Percentiles rank a stretch among this genome's conserved stretches.
phyloP scores from a whole-genome alignment of 306 rosid genomes.

The Casuarina equisetifolia region DNA sequence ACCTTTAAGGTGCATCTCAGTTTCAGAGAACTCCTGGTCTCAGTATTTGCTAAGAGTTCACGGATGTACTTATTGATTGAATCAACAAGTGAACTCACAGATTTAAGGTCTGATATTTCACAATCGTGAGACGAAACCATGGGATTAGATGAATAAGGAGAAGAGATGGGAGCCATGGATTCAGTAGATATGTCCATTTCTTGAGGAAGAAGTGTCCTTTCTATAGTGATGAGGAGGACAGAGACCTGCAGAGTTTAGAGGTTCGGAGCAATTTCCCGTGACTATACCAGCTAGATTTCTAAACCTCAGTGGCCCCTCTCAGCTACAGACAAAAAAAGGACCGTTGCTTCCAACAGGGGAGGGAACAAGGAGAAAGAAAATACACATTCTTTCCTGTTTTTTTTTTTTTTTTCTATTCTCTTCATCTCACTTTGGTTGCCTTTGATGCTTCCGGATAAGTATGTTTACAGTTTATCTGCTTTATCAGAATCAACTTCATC shows the following conservation, averaged over 20 bases:
- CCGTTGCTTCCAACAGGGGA: slow-evolving; percentile 26
- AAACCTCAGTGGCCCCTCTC: slow-evolving; percentile 31
- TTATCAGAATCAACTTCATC: slow-evolving; percentile 27
- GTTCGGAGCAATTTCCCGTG: slow-evolving; percentile 60
- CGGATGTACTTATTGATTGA: slow-evolving; percentile 55
- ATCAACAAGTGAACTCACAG: slow-evolving; percentile 47
- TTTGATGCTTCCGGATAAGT: slow-evolving; percentile 23
- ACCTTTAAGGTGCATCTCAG: slow-evolving; percentile 51
- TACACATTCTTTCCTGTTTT: slow-evolving; percentile 1
- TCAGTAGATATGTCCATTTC: slow-evolving; percentile 26
- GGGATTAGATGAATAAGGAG: slow-evolving; percentile 19
- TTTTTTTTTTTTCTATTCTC: slow-evolving; percentile 38
- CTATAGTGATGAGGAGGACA: slow-evolving; percentile 4
- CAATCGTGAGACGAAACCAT: slow-evolving; percentile 28
- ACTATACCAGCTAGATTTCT: slow-evolving; percentile 41
- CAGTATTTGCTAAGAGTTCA: slow-evolving; percentile 43
- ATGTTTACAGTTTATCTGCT: slow-evolving; percentile 23
- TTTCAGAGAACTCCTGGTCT: slow-evolving; percentile 43
- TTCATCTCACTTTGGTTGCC: slow-evolving; percentile 28
- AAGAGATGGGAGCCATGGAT: slow-evolving; percentile 18
- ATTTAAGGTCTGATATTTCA: slow-evolving; percentile 52
- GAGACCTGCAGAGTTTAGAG: slow-evolving; percentile 22
- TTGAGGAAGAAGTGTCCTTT: slow-evolving; percentile 1
- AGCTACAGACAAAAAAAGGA: slow-evolving; percentile 30
- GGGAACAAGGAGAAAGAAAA: slow-evolving; percentile 25